phyloP scores from a whole-genome alignment of 768 basidiomycete genomes.

The Naematelia encephala region DNA sequence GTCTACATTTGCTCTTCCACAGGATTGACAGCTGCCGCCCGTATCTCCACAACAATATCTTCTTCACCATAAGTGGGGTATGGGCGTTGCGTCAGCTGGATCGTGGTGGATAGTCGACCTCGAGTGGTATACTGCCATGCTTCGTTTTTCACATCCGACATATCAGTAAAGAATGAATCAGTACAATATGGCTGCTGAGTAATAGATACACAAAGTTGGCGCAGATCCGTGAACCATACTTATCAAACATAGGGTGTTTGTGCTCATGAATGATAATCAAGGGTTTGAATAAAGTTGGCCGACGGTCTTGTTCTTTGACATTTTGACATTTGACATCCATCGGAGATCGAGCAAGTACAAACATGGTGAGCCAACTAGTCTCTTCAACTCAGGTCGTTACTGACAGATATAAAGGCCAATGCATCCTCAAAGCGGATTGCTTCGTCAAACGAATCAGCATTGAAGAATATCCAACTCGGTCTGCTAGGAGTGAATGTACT shows the following conservation, averaged over 20 bases:
- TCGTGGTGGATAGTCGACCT: conserved; percentile 19
- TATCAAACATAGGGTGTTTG: too few relatives aligned
- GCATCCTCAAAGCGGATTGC: conserved; percentile 48
- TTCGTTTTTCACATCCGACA: conserved; percentile 4
- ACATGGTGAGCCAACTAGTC: too few relatives aligned
- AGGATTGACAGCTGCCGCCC: conserved; percentile 65
- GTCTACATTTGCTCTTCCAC: conserved; percentile 53
- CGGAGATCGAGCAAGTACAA: too few relatives aligned
- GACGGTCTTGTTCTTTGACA: too few relatives aligned
- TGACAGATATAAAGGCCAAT: conserved; percentile 32
- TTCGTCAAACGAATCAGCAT: conserved; percentile 39
- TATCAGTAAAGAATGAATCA: background rate
- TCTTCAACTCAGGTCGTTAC: background rate
- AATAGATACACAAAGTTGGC: too few relatives aligned
- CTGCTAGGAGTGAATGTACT: conserved; percentile 38
- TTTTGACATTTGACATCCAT: too few relatives aligned
- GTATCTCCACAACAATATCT: conserved; percentile 58
- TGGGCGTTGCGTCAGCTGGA: conserved; percentile 7
- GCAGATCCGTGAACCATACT: too few relatives aligned
- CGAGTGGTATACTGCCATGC: conserved; percentile 26
- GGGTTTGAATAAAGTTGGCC: too few relatives aligned
- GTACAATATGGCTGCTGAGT: background rate
- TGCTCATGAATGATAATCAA: too few relatives aligned
- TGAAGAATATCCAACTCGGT: conserved; percentile 37
- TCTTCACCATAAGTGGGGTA: conserved; percentile 46